These are phyloP conservation scores for Elsinoe necatrix DNA, from an alignment of 2,329 filamentous ascomycete species.

Conservation along the genomic window DNA sequence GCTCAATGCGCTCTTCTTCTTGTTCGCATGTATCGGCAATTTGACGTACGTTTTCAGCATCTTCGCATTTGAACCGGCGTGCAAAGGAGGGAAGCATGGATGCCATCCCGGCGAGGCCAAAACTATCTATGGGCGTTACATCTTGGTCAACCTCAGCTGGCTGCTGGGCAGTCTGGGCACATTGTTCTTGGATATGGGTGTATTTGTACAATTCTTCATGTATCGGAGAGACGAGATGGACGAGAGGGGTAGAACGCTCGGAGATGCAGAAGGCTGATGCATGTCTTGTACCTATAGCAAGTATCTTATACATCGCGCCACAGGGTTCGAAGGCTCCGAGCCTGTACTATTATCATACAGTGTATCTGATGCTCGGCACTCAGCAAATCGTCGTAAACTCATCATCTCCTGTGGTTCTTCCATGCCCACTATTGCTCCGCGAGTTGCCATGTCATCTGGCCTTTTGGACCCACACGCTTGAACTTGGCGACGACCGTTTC, in stretches of 20 bases:
- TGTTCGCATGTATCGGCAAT: constrained; percentile 94
- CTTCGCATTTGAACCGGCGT: constrained; percentile 76
- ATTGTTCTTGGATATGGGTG: constrained; percentile 70
- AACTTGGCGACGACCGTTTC: constrained; percentile 61
- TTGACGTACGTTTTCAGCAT: constrained; percentile 89
- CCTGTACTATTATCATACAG: constrained; percentile 2
- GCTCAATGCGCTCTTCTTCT: constrained; percentile 86
- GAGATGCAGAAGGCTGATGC: background rate
- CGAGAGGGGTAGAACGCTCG: constrained; percentile 20
- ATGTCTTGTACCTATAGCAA: constrained; percentile 1
- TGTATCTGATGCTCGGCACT: constrained; percentile 2
- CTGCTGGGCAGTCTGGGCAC: constrained; percentile 82
- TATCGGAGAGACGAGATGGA: constrained; percentile 51
- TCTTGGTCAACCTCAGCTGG: constrained; percentile 88
- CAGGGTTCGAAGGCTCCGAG: background rate
- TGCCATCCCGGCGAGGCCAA: constrained; percentile 60
- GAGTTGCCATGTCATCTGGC: constrained; percentile 54
- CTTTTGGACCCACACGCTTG: constrained; percentile 52
- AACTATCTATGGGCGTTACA: constrained; percentile 66
- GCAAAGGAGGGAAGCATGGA: constrained; percentile 34
- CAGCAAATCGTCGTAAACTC: background rate
- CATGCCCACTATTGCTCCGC: background rate
- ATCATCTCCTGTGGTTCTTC: background rate
- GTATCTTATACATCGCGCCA: background rate
- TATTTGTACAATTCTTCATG: constrained; percentile 87